Conservation (phyloP, 768 basidiomycete genomes). For the Ramaria sp. region DNA sequence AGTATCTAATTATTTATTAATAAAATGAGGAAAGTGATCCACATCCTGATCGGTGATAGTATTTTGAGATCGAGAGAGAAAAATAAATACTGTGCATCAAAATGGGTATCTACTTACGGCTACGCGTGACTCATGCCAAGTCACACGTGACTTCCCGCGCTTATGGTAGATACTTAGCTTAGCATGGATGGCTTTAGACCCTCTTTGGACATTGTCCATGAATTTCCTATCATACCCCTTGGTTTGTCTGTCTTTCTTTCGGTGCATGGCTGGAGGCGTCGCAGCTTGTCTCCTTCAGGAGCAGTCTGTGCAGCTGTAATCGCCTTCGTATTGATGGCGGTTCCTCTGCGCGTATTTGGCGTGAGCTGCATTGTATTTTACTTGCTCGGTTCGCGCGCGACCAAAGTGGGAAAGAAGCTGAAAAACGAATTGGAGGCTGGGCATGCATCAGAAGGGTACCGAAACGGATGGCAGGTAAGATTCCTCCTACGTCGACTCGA, state of each 20-base stretch:
- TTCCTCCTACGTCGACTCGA: no score
- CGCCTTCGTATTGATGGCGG: conserved; percentile 63
- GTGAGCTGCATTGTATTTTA: conserved; percentile 67
- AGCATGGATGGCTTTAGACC: neutral
- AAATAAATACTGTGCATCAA: no score
- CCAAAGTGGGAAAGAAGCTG: conserved; percentile 70
- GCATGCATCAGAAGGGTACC: conserved; percentile 62
- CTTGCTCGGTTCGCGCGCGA: conserved; percentile 69
- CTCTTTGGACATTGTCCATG: neutral
- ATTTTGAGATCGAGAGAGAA: no score
- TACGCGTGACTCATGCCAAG: neutral
- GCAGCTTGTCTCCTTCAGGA: conserved; percentile 69
- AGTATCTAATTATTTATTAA: no score
- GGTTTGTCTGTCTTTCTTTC: conserved; percentile 44
- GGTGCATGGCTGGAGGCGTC: conserved; percentile 58
- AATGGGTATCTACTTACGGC: no score
- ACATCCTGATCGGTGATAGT: no score
- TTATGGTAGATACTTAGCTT: neutral
- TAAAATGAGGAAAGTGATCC: no score
- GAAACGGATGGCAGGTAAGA: conserved; percentile 65
- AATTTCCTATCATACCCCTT: conserved; percentile 24
- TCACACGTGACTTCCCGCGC: neutral
- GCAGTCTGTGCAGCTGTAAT: conserved; percentile 68
- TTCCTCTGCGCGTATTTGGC: conserved; percentile 56
- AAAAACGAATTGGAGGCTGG: conserved; percentile 76